Evolutionary conservation across 2,329 filamentous ascomycete genomes (phyloP).

Genomic region (Curvularia verruculosa): DNA sequence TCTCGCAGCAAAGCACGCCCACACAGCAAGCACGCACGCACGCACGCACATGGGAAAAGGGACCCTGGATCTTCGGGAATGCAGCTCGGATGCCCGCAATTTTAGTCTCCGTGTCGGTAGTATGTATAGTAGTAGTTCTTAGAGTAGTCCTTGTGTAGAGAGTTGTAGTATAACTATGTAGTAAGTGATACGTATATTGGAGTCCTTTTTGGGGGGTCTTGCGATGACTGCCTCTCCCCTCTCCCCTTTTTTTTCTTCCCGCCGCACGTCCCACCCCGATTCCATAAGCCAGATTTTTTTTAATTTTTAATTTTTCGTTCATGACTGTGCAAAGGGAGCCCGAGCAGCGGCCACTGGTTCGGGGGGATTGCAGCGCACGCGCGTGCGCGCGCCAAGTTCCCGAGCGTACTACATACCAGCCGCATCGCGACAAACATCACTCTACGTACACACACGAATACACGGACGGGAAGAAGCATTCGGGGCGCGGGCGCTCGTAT

Average conservation of each 20-base stretch:
- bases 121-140: too few relatives aligned
- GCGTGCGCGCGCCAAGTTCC: not conserved
- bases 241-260: not conserved
- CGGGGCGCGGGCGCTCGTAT: not conserved
- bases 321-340: not conserved
- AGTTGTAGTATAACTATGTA: not conserved
- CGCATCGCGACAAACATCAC: not conserved
- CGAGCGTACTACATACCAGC: not conserved
- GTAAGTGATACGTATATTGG: too few relatives aligned
- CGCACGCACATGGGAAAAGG: not conserved
- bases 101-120: too few relatives aligned
- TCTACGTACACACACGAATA: too few relatives aligned
- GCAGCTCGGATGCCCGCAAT: conserved; percentile 18
- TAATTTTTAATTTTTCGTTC: too few relatives aligned
- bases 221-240: too few relatives aligned
- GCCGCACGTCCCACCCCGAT: not conserved
- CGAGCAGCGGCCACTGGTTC: not conserved
- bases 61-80: conserved; percentile 19
- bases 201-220: too few relatives aligned
- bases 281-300: conserved; percentile 1
- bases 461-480: not conserved
- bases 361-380: not conserved
- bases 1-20: conserved; percentile 1
- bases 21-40: too few relatives aligned
- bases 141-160: too few relatives aligned